phyloP scores from a whole-genome alignment of 148 eudicot species.

The Rhododendron molle region DNA sequence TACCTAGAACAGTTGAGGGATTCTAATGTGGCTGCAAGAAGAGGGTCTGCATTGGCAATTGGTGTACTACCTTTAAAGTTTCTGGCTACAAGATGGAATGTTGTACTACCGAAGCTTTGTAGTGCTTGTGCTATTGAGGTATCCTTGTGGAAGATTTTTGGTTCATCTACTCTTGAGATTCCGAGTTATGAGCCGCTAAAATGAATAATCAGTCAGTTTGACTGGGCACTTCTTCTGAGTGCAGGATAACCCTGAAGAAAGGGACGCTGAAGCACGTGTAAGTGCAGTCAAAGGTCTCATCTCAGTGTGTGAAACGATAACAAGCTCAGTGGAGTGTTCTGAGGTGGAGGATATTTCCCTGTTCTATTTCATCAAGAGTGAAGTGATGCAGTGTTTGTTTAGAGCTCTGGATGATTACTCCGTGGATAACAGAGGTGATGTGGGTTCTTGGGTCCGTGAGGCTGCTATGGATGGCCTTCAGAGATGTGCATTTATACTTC shows the following conservation, averaged over 20 bases:
- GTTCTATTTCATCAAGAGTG: constrained; percentile 51
- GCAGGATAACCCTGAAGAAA: constrained; percentile 83
- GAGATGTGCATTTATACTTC: constrained; percentile 79
- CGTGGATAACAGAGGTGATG: constrained; percentile 94
- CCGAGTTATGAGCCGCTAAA: not conserved
- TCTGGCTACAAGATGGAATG: constrained; percentile 64
- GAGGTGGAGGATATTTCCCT: constrained; percentile 42
- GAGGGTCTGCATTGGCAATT: constrained; percentile 94
- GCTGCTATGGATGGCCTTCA: constrained; percentile 93
- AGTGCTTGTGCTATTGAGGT: constrained; percentile 81
- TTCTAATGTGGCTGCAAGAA: constrained; percentile 84
- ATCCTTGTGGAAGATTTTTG: constrained; percentile 11
- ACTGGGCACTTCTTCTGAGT: constrained; percentile 10
- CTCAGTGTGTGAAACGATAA: constrained; percentile 70
- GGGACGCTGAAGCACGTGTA: constrained; percentile 97
- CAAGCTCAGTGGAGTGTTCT: constrained; percentile 29
- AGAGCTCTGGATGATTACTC: constrained; percentile 92
- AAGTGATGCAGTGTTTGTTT: constrained; percentile 72
- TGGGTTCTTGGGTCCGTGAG: constrained; percentile 99
- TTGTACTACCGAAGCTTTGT: constrained; percentile 65
- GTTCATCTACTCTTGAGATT: not conserved
- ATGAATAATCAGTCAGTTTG: not conserved
- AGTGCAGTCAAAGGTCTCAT: constrained; percentile 86
- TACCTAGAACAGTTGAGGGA: constrained; percentile 72
- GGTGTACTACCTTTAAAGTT: constrained; percentile 74